Percentiles rank a stretch among this genome's conserved stretches.
These are phyloP conservation scores for Cytospora chrysosperma DNA, from an alignment of 2,329 filamentous ascomycete species.

Conservation along the genomic window DNA sequence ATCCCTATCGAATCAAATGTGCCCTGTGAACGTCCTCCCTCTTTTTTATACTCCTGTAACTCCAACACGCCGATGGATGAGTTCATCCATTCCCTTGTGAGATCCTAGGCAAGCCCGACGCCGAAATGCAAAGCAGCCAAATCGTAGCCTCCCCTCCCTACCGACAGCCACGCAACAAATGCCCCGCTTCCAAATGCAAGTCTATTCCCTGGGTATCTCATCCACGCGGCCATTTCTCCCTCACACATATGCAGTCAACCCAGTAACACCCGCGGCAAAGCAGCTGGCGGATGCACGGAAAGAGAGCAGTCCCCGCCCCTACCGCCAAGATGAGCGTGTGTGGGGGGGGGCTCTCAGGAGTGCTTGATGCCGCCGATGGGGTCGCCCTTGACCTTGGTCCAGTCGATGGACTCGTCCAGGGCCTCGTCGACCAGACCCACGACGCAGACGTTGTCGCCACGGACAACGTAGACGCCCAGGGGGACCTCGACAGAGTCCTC, in stretches of 20 bases:
- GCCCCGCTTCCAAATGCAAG: background rate
- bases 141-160: background rate
- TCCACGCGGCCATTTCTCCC: constrained; percentile 11
- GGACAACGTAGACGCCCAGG: constrained; percentile 85
- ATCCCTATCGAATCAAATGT: background rate
- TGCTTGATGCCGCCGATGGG: constrained; percentile 86
- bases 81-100: constrained; percentile 10
- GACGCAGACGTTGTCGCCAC: constrained; percentile 91
- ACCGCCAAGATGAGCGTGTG: background rate
- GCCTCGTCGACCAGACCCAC: constrained; percentile 88
- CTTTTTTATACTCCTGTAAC: constrained; percentile 7
- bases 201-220: constrained; percentile 20
- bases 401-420: constrained; percentile 87
- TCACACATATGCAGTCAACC: background rate
- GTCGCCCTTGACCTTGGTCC: constrained; percentile 83
- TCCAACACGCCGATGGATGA: constrained; percentile 21
- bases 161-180: constrained; percentile 3
- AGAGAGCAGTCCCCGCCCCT: background rate
- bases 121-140: background rate
- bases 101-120: constrained; percentile 4
- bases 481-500: constrained; percentile 78
- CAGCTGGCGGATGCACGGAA: background rate
- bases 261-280: background rate
- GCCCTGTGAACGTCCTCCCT: background rate
- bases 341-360: constrained; percentile 35